These are phyloP conservation scores for Eleusine indica DNA, from an alignment of 176 grass and related monocot genomes.

Conservation along the genomic window DNA sequence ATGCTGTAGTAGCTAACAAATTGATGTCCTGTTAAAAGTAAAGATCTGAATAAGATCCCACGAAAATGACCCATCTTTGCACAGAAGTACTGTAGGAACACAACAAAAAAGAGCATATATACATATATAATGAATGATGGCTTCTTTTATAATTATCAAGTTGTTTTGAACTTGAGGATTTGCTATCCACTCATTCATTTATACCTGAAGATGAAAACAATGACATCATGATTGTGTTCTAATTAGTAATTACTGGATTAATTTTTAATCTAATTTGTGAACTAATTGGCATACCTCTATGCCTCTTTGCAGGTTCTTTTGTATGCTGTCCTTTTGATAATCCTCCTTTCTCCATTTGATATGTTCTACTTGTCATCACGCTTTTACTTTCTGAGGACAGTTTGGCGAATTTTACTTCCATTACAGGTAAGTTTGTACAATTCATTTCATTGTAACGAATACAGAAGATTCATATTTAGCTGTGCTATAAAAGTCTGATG, in stretches of 20 bases:
- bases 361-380: conserved; percentile 93
- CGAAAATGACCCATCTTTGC: not conserved
- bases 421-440: conserved; percentile 69
- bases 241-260: not conserved
- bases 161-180: not conserved
- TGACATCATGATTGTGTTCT: conserved; percentile 12
- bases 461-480: conserved; percentile 15
- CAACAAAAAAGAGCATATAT: not conserved
- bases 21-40: not conserved
- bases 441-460: conserved; percentile 1
- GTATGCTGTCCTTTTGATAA: conserved; percentile 71
- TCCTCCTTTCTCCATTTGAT: conserved; percentile 95
- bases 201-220: conserved; percentile 5
- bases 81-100: not conserved
- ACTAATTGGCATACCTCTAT: conserved; percentile 30
- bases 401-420: conserved; percentile 89
- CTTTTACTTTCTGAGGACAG: conserved; percentile 86
- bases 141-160: conserved; percentile 1
- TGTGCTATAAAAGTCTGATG: conserved; percentile 19
- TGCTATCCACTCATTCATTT: not conserved
- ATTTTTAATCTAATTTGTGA: not conserved
- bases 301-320: conserved; percentile 70
- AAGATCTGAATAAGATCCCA: not conserved
- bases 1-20: not conserved
- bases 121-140: not conserved